Evolutionary conservation across 768 basidiomycete species (phyloP), one percentile per base, ranked within the genome.

Genomic region (Pleurotus cornucopiae): DNA sequence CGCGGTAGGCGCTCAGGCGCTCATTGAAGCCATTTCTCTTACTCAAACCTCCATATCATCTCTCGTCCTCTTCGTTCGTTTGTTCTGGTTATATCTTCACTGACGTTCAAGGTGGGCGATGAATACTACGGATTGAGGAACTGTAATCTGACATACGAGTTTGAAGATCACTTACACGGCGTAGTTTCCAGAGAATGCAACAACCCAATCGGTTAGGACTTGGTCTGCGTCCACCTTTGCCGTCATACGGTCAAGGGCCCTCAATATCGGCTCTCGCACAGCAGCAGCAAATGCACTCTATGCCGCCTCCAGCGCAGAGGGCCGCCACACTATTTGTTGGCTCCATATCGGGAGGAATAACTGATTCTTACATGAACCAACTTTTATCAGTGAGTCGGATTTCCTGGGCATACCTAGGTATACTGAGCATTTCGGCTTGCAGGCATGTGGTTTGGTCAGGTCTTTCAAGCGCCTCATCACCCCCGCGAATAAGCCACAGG

Each of bases 381-480:
- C 77, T 98, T 47, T 78, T 98, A 16, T 71, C 77, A 58, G 94
- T 94, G 64, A 63, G 88, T 77, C 49, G 21, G 45, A 44, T 7
- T 37, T 4, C 58, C 25, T 49, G 12, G 47, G 9, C 11, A 7
- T 11, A 23, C 55, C 11, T 45, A 21, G 46, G 46, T 56, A 38
- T 44, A 53, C 25, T 6, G 26, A 30, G 46, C 14, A 26, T 47
- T 41, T 56, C 12, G 2, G 26, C 46, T 18, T 12, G 16, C 57
- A 98, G 95, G 86, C 94, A 25, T 98, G 94, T 63, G 97, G 97
- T 12, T 83, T 86, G 3, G 76, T 98, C 58, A 85, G 85, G 58
- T 92, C 91, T 0, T 91, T 99, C 74, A 98, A 95, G 63, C 87
- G 95, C 13, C 84, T 95, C 20, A 90, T 91, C 46, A 95, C 94